Conservation (phyloP, 805 yeast genomes). For the Naumovozyma dairenensis region DNA sequence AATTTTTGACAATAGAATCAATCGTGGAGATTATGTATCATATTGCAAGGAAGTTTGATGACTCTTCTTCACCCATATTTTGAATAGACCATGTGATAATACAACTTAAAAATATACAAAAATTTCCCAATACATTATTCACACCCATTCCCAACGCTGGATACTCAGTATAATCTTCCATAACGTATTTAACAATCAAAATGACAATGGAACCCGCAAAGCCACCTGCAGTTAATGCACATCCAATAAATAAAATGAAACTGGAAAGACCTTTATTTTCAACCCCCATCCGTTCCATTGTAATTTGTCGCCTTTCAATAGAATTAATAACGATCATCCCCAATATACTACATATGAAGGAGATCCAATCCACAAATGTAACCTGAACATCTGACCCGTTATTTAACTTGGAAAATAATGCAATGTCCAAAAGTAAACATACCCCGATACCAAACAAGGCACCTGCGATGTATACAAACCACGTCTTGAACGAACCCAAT, state of each 20-base stretch:
- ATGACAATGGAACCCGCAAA: conserved; percentile 83
- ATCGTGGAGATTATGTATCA: too few species aligned
- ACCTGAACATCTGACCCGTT: conserved; percentile 80
- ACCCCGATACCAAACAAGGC: conserved; percentile 72
- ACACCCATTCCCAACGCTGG: conserved; percentile 91
- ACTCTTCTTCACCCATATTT: too few species aligned
- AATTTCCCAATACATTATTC: conserved; percentile 69
- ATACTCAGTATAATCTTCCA: conserved; percentile 57
- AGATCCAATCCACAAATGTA: conserved; percentile 88
- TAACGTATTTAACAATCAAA: conserved; percentile 66
- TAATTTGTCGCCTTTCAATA: conserved; percentile 35
- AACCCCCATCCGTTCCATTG: too few species aligned
- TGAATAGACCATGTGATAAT: conserved; percentile 84
- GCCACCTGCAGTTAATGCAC: conserved; percentile 84
- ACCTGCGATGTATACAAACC: conserved; percentile 63
- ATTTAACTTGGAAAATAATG: conserved; percentile 67
- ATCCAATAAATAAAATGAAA: conserved; percentile 83
- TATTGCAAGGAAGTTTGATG: too few species aligned
- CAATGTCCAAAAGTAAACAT: conserved; percentile 80
- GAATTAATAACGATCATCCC: conserved; percentile 66
- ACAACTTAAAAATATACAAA: conserved; percentile 76
- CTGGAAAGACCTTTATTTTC: too few species aligned
- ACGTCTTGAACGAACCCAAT: background rate
- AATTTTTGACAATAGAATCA: too few species aligned
- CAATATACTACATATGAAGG: conserved; percentile 70